phyloP scores from a whole-genome alignment of 495 filamentous ascomycete species.

The Penicillium canescens region DNA sequence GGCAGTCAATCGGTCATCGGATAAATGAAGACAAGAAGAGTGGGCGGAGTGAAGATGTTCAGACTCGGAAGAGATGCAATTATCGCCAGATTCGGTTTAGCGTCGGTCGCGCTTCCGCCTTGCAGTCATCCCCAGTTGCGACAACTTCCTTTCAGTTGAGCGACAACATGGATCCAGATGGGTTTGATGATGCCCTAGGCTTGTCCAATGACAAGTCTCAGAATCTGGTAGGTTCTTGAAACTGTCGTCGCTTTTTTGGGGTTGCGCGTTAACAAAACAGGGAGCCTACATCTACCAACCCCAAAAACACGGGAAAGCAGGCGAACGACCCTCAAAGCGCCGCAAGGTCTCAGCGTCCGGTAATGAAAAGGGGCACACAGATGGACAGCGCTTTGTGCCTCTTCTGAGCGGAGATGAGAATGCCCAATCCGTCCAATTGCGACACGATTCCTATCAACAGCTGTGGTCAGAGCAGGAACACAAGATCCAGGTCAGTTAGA shows the following conservation, averaged over 20 bases:
- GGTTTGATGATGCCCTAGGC: slow-evolving; percentile 27
- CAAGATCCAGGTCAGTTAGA: slow-evolving; percentile 62
- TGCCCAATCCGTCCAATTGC: slow-evolving; percentile 46
- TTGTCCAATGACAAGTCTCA: slow-evolving; percentile 38
- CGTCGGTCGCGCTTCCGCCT: slow-evolving; percentile 23
- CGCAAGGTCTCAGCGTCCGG: slow-evolving; percentile 50
- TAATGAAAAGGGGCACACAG: slow-evolving; percentile 8
- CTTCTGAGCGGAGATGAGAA: slow-evolving; percentile 65
- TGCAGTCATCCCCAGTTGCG: slow-evolving; percentile 19
- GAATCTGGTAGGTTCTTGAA: slow-evolving; percentile 43
- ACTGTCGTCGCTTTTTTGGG: background rate
- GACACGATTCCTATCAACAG: slow-evolving; percentile 62
- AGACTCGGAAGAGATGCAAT: slow-evolving; percentile 29
- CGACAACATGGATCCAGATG: slow-evolving; percentile 29
- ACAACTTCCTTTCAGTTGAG: slow-evolving; percentile 19
- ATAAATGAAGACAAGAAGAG: slow-evolving; percentile 8
- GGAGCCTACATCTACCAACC: slow-evolving; percentile 71
- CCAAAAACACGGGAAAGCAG: slow-evolving; percentile 34
- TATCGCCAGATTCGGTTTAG: slow-evolving; percentile 38
- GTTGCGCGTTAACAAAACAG: slow-evolving; percentile 39
- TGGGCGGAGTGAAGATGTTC: slow-evolving; percentile 4
- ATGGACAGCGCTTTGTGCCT: slow-evolving; percentile 50
- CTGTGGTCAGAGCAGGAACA: slow-evolving; percentile 68
- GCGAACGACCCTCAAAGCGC: slow-evolving; percentile 62
- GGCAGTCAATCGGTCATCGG: slow-evolving; percentile 32